phyloP scores from a whole-genome alignment of 1,139 yeast genomes.

The Geotrichum histeridarum region DNA sequence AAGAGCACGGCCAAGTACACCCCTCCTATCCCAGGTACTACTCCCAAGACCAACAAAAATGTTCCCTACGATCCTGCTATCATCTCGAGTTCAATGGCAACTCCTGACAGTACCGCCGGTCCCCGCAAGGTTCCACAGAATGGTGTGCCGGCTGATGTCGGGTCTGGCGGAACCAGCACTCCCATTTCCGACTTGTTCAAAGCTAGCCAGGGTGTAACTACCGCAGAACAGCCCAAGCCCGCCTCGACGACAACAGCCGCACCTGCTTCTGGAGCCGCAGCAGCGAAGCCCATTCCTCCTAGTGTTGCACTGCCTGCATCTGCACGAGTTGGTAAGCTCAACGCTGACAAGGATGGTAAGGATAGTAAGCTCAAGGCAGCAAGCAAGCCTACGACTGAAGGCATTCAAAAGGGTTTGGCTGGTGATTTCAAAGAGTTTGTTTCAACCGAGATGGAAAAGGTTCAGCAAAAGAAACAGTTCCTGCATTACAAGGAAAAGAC shows the following conservation, averaged over 20 bases:
- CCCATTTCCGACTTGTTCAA: slow-evolving; percentile 19
- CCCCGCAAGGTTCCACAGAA: slow-evolving; percentile 1
- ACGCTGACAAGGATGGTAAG: slow-evolving; percentile 7
- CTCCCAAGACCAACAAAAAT: slow-evolving; percentile 23
- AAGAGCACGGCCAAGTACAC: slow-evolving; percentile 47
- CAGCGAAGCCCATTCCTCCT: slow-evolving; percentile 18
- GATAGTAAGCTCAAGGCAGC: slow-evolving; percentile 6
- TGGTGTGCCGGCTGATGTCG: slow-evolving; percentile 1
- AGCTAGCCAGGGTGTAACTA: slow-evolving; percentile 16
- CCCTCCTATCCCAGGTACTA: slow-evolving; percentile 62
- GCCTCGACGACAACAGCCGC: slow-evolving; percentile 18
- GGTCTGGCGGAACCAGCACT: slow-evolving; percentile 18
- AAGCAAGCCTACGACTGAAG: slow-evolving; percentile 17
- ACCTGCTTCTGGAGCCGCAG: slow-evolving; percentile 8
- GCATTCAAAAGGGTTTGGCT: slow-evolving; percentile 34
- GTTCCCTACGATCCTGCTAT: slow-evolving; percentile 64
- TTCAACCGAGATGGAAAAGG: slow-evolving; percentile 33
- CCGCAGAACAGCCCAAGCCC: neutral
- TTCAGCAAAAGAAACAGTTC: slow-evolving; percentile 32
- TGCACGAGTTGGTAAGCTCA: slow-evolving; percentile 10
- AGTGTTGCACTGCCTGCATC: slow-evolving; percentile 19
- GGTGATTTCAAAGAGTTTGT: slow-evolving; percentile 39
- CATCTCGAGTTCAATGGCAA: slow-evolving; percentile 42
- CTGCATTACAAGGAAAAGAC: slow-evolving; percentile 44
- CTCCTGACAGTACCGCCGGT: slow-evolving; percentile 20